A percentile compares a stretch with the other conserved stretches of the same genome.
Conservation (phyloP, 345 rosid genomes). For the Sonneratia alba region DNA sequence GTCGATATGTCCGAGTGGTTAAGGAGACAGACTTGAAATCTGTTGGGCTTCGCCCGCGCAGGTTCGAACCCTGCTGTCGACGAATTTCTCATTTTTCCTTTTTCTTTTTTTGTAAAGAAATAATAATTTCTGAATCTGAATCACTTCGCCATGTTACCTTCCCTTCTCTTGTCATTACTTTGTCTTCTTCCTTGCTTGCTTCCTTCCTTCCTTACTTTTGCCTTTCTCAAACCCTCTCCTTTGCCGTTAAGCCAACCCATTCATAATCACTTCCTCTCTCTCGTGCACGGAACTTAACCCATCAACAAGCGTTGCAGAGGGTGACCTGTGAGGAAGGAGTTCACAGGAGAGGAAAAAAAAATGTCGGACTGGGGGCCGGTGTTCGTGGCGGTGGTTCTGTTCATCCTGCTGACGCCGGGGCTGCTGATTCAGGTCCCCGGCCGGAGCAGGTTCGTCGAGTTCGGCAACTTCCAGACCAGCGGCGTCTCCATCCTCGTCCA, state of each 20-base stretch:
- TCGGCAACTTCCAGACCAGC: slow-evolving; percentile 82
- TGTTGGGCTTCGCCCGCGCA: slow-evolving; percentile 35
- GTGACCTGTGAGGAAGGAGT: too few species aligned
- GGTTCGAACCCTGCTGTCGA: slow-evolving; percentile 43
- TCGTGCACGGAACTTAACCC: too few species aligned
- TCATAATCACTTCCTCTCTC: too few species aligned
- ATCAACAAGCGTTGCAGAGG: too few species aligned
- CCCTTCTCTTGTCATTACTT: neutral
- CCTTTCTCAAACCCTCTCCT: neutral
- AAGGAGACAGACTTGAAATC: slow-evolving; percentile 46
- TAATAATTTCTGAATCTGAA: too few species aligned
- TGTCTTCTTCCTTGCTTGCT: neutral
- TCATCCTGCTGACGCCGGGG: slow-evolving; percentile 75
- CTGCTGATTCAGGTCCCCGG: slow-evolving; percentile 79
- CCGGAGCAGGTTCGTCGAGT: slow-evolving; percentile 39
- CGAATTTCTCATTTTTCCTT: neutral
- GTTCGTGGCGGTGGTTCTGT: slow-evolving; percentile 71
- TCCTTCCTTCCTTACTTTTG: neutral
- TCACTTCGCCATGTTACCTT: too few species aligned
- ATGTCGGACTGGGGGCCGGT: slow-evolving; percentile 99
- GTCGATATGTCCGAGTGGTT: slow-evolving; percentile 45
- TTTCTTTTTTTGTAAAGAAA: neutral
- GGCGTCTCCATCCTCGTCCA: slow-evolving; percentile 78
- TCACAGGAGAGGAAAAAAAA: neutral
- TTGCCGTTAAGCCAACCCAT: too few species aligned